Percentiles rank a stretch among this genome's conserved stretches.
phyloP scores from a whole-genome alignment of 2,329 filamentous ascomycete genomes.

The Apiospora marii region DNA sequence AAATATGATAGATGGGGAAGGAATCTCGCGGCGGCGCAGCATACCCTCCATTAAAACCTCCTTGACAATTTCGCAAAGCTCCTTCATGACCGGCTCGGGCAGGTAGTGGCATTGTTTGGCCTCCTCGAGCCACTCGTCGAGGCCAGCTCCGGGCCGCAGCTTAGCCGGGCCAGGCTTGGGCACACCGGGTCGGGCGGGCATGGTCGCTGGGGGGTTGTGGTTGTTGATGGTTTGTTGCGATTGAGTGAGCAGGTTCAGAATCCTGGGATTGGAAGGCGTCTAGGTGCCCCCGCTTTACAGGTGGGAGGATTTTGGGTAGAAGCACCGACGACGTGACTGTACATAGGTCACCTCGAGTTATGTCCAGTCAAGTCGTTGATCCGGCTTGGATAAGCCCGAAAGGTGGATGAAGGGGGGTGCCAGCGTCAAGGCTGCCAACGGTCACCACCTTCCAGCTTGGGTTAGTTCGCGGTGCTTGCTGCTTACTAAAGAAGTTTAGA shows the following conservation, averaged over 20 bases:
- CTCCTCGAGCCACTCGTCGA: slow-evolving; percentile 96
- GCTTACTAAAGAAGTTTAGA: background rate
- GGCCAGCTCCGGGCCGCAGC: slow-evolving; percentile 80
- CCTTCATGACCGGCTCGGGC: slow-evolving; percentile 96
- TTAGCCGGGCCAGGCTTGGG: slow-evolving; percentile 92
- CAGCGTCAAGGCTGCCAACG: slow-evolving; percentile 3
- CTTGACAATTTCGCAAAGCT: slow-evolving; percentile 98
- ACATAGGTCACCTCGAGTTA: slow-evolving; percentile 15
- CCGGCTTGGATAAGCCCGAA: slow-evolving; percentile 18
- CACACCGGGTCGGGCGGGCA: slow-evolving; percentile 49
- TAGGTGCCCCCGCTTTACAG: slow-evolving; percentile 3
- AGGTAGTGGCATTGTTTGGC: slow-evolving; percentile 98
- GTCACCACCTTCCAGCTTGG: slow-evolving; percentile 4
- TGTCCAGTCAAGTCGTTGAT: slow-evolving; percentile 16
- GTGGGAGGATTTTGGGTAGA: background rate
- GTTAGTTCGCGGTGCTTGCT: background rate
- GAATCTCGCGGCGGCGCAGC: slow-evolving; percentile 31
- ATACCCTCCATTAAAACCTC: slow-evolving; percentile 97
- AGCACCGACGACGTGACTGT: slow-evolving; percentile 16
- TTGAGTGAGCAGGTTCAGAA: background rate
- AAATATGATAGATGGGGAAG: background rate
- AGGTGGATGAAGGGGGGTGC: slow-evolving; percentile 19
- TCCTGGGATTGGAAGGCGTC: background rate
- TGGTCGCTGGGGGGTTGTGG: background rate
- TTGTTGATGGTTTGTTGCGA: background rate